Evolutionary conservation across 257 asterid genomes (phyloP), one percentile per base, ranked within the genome.

Genomic region (Jacaranda mimosifolia): DNA sequence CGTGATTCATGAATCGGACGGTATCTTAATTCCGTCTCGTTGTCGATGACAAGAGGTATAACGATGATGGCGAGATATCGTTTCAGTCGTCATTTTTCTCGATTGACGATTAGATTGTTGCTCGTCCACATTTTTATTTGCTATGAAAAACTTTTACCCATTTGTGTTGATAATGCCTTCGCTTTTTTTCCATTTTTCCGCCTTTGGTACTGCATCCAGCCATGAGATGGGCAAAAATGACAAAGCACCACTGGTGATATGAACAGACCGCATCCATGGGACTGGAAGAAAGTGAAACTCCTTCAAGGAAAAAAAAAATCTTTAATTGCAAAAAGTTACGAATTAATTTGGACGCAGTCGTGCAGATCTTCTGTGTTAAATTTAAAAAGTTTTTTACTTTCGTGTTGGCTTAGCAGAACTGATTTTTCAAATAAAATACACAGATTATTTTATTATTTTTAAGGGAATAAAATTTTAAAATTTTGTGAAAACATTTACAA

Each of bases 31-130:
- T 57, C 68, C 84, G 94, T 88, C 78, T 63, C 68, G 53, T 83
- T 89, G 56, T 79, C 39, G 84, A 59, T 86, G 39, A 65, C 45
- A 53, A 74, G 89, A 91, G 98, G 97, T 75, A 91, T 40, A 90
- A 1, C 4, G 12, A 90, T 85, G 93, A 4, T 17, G 91, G 97
- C 87, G 91, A 87, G 97, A 90, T 89, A 94, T 94, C 98, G 98
- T 92, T 91, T 94, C 97, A 74, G 84, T 87, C 97, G 91, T 90
- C 86, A 85, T 78, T 83, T 82, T 9, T 73, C 62, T 15, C 19
- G 74, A 51, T 94, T 86, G 92, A 74, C 97, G 98, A 79, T 87
- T 81, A 74, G 97, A 91, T 94, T 94, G 98, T 94, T 94, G 98
- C 97, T 94, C 92, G 85, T 91, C 92, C 84, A 94, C 97, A 94